Percentiles rank a stretch among this genome's conserved stretches.
phyloP scores from a whole-genome alignment of 2,329 filamentous ascomycete species.

The Cladorrhinum sp. region DNA sequence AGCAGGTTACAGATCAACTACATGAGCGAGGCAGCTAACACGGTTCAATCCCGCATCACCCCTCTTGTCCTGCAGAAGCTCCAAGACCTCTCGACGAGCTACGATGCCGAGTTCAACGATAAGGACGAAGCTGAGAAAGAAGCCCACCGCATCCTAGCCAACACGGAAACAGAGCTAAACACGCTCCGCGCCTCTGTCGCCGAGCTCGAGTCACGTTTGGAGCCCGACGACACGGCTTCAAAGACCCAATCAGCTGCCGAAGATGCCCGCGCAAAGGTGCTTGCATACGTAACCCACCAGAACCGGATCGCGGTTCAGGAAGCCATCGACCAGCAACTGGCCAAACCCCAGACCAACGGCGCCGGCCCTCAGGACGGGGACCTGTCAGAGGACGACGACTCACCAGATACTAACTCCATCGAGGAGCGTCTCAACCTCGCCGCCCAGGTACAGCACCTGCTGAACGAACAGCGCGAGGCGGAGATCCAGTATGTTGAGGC shows the following conservation, averaged over 20 bases:
- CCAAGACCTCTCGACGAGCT: conserved; percentile 64
- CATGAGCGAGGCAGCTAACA: conserved; percentile 64
- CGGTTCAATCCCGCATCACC: conserved; percentile 66
- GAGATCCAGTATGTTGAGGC: conserved; percentile 68
- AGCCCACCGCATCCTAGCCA: conserved; percentile 61
- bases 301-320: conserved; percentile 52
- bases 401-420: conserved; percentile 41
- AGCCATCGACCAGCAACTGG: conserved; percentile 50
- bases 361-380: conserved; percentile 4
- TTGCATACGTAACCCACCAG: conserved; percentile 41
- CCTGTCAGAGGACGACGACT: neutral
- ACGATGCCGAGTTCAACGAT: conserved; percentile 72
- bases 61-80: conserved; percentile 70
- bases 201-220: conserved; percentile 54
- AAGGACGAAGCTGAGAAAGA: conserved; percentile 69
- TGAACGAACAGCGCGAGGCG: conserved; percentile 58
- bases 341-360: conserved; percentile 33
- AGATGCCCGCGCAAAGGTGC: conserved; percentile 38
- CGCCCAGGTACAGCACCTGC: conserved; percentile 52
- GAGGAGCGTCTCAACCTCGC: conserved; percentile 58
- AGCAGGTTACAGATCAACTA: conserved; percentile 43
- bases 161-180: conserved; percentile 65
- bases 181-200: conserved; percentile 57
- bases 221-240: conserved; percentile 52
- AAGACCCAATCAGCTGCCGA: conserved; percentile 52